phyloP scores from a whole-genome alignment of 2,329 filamentous ascomycete species.

The Fusarium buharicum region DNA sequence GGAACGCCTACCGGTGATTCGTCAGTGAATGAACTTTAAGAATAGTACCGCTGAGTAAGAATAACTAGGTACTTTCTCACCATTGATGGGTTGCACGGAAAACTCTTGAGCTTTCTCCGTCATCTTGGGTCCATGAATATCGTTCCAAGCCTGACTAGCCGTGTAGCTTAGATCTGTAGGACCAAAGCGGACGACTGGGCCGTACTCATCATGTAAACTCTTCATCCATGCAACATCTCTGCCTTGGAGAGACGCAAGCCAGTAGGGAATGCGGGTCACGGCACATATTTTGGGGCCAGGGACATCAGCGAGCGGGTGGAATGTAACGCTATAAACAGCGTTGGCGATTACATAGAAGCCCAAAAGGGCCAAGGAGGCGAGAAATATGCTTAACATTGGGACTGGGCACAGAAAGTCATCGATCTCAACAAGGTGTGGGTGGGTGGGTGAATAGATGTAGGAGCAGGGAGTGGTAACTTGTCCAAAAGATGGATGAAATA shows the following conservation, averaged over 20 bases:
- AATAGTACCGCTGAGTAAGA: no score
- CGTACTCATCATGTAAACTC: conserved; percentile 7
- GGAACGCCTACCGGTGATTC: background rate
- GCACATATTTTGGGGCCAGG: conserved; percentile 24
- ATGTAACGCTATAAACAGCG: conserved; percentile 10
- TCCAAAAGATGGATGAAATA: no score
- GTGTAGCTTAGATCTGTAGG: conserved; percentile 25
- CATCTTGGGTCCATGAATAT: conserved; percentile 13
- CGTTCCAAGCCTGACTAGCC: conserved; percentile 17
- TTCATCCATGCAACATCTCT: conserved; percentile 27
- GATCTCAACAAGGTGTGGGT: no score
- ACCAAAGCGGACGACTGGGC: conserved; percentile 24
- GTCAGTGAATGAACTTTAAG: no score
- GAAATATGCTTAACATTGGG: no score
- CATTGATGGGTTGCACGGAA: conserved; percentile 7
- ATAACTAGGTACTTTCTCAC: background rate
- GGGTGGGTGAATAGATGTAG: no score
- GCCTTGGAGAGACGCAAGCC: background rate
- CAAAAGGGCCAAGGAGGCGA: no score
- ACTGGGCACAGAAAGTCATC: no score
- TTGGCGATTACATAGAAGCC: background rate
- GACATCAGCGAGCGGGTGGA: conserved; percentile 17
- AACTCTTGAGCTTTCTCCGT: conserved; percentile 22
- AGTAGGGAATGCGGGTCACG: conserved; percentile 19
- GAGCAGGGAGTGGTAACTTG: no score